Evolutionary conservation across 2,329 filamentous ascomycete genomes (phyloP).

Genomic region (Alternaria ventricosa): DNA sequence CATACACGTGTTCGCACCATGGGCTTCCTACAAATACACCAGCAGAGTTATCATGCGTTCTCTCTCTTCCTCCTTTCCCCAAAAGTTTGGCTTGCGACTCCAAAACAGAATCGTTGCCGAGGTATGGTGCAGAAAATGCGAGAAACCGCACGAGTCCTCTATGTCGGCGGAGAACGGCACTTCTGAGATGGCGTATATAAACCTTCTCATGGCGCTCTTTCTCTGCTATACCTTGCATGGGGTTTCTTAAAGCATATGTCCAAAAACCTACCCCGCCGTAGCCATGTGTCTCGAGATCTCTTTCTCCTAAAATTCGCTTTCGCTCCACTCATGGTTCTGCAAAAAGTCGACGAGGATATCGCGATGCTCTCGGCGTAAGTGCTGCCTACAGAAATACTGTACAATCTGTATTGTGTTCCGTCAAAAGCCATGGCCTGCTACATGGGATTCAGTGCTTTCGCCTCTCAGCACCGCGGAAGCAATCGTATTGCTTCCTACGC

Average conservation of each 20-base stretch:
- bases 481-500: neutral
- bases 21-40: neutral
- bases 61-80: neutral
- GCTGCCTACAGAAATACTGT: neutral
- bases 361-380: neutral
- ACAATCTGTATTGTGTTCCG: rapidly evolving
- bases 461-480: rapidly evolving
- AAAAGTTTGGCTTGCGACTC: neutral
- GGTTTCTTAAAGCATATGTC: no score
- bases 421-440: neutral
- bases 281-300: no score
- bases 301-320: no score
- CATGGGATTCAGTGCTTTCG: neutral
- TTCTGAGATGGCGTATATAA: neutral
- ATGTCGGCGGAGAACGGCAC: neutral
- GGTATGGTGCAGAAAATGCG: neutral
- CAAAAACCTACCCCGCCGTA: no score
- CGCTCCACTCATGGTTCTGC: neutral
- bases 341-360: neutral
- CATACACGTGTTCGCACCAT: rapidly evolving
- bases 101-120: rapidly evolving
- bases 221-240: no score
- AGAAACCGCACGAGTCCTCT: no score
- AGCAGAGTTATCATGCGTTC: neutral
- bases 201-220: no score